Percentiles rank a stretch among this genome's conserved stretches.
These are phyloP conservation scores for Solanum bulbocastanum DNA, from an alignment of 257 asterid genomes.

Conservation along the genomic window DNA sequence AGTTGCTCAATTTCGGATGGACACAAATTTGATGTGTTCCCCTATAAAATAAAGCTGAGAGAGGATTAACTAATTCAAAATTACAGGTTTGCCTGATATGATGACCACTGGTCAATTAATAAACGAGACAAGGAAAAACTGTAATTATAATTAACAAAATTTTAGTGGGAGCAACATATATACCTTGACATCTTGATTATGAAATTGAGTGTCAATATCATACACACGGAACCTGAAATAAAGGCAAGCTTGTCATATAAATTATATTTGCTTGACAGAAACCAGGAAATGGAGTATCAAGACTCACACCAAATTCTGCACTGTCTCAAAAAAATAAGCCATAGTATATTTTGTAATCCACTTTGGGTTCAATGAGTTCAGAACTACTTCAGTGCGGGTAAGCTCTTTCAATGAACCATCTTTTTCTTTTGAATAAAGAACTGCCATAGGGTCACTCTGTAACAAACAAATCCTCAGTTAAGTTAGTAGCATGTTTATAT, in stretches of 20 bases:
- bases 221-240: slow-evolving; percentile 72
- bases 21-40: background rate
- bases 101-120: background rate
- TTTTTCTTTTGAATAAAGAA: slow-evolving; percentile 55
- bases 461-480: slow-evolving; percentile 18
- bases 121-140: background rate
- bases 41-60: background rate
- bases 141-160: background rate
- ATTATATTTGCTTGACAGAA: slow-evolving; percentile 2
- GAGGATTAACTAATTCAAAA: background rate
- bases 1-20: background rate
- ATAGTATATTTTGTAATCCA: slow-evolving; percentile 71
- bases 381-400: slow-evolving; percentile 90
- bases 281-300: slow-evolving; percentile 9
- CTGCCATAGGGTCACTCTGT: slow-evolving; percentile 98
- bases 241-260: slow-evolving; percentile 6
- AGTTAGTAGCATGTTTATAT: slow-evolving; percentile 1
- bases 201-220: slow-evolving; percentile 88
- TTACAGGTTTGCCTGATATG: background rate
- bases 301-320: slow-evolving; percentile 95
- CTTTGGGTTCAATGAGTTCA: slow-evolving; percentile 82
- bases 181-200: slow-evolving; percentile 72
- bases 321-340: slow-evolving; percentile 84
- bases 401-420: slow-evolving; percentile 83
- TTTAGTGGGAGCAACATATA: background rate